These are phyloP conservation scores for Chlorella sp. DNA, from an alignment of 139 green algal species.

Conservation along the genomic window DNA sequence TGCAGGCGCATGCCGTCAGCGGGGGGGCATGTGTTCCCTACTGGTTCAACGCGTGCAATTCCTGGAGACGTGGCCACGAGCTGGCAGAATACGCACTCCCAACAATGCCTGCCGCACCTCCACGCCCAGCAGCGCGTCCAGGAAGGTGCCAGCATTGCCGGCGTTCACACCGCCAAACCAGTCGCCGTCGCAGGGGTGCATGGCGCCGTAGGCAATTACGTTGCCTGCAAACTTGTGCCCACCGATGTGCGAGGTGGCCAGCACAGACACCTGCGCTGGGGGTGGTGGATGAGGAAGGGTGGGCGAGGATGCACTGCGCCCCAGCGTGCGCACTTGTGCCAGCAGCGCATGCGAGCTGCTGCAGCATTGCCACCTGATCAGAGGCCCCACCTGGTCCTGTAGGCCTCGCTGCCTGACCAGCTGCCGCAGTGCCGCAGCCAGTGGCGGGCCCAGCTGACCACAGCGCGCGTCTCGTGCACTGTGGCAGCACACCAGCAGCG, in stretches of 20 bases:
- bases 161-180: slow-evolving; percentile 58
- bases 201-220: slow-evolving; percentile 48
- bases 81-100: background rate
- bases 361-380: too few relatives aligned
- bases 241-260: slow-evolving; percentile 30
- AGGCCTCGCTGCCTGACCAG: slow-evolving; percentile 9
- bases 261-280: slow-evolving; percentile 18
- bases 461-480: slow-evolving; percentile 50
- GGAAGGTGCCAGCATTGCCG: slow-evolving; percentile 35
- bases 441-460: slow-evolving; percentile 37
- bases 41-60: too few relatives aligned
- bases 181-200: slow-evolving; percentile 54
- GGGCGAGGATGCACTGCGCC: too few relatives aligned
- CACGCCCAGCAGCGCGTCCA: slow-evolving; percentile 34
- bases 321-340: too few relatives aligned
- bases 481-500: slow-evolving; percentile 57
- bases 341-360: too few relatives aligned
- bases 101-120: slow-evolving; percentile 25
- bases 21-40: too few relatives aligned
- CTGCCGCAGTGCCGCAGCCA: slow-evolving; percentile 29
- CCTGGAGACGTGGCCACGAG: background rate
- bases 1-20: too few relatives aligned
- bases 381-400: slow-evolving; percentile 1
- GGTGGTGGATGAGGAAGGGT: too few relatives aligned
- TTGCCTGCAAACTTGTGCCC: slow-evolving; percentile 59